Evolutionary conservation across 805 yeast species (phyloP).

Genomic region (Zygosaccharomyces kombuchaensis): DNA sequence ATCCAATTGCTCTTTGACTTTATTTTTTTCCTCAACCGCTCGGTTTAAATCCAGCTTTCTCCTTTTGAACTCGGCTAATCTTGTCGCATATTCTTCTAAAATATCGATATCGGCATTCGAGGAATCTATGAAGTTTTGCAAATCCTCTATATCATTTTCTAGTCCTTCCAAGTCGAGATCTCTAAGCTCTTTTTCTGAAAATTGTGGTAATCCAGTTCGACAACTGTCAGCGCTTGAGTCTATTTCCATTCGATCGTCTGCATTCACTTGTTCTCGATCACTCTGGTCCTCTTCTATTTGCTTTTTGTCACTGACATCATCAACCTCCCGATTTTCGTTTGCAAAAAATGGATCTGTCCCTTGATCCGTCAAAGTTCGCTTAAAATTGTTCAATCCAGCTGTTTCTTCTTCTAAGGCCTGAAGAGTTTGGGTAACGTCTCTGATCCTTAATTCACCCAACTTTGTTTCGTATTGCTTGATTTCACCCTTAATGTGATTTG

Average conservation of each 20-base stretch:
- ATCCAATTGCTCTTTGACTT: conserved; percentile 55
- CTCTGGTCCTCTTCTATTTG: conserved; percentile 14
- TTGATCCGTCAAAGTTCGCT: background rate
- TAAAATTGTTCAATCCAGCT: background rate
- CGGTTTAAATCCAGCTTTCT: conserved; percentile 64
- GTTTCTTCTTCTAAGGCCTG: conserved; percentile 16
- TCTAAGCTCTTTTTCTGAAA: conserved; percentile 49
- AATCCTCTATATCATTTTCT: conserved; percentile 46
- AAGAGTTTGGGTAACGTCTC: conserved; percentile 46
- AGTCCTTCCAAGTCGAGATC: conserved; percentile 46
- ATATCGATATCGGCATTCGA: conserved; percentile 68
- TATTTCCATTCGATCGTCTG: conserved; percentile 22
- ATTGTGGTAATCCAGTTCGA: conserved; percentile 36
- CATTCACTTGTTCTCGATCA: conserved; percentile 6
- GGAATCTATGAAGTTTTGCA: conserved; percentile 53
- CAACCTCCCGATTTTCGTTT: background rate
- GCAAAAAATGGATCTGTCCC: background rate
- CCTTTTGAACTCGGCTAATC: conserved; percentile 57
- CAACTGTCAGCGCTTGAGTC: conserved; percentile 29
- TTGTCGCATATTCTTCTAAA: conserved; percentile 67
- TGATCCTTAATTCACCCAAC: conserved; percentile 42
- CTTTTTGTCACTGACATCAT: background rate
- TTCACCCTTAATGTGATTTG: conserved; percentile 39
- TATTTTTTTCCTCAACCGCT: conserved; percentile 65
- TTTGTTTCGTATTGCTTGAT: conserved; percentile 38